Base-by-base conservation (phyloP, 345 rosid species). In the Arabis hirsuta region DNA sequence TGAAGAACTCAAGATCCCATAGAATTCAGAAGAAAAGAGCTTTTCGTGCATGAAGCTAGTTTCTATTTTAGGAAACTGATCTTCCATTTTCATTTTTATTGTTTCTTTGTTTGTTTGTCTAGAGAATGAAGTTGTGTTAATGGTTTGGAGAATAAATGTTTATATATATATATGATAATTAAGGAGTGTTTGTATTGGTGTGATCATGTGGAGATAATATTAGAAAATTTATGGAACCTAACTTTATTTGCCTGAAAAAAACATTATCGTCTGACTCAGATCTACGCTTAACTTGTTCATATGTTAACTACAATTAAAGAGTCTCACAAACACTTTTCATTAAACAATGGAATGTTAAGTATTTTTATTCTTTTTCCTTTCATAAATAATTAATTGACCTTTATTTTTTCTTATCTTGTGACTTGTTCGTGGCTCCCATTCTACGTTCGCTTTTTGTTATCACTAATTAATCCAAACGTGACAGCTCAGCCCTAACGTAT, bases 371-470 rank as follows among this genome's bases (percentile, higher is more conserved):
- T 34, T 55, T 39, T 62, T 45, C 12, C 52, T 39, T 55, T 32
- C 7, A 53, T 34, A 61, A 73, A 61, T 58, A 74, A 27, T 10
- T 64, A 56, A 64, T 62, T 76, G 59, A 56, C 62, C 55, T 70
- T 70, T 56, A 41, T 50, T 63, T 76, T 70, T 61, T n/a, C 60
- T 60, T 68, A 73, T 70, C 81, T 53, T 67, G 70, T 43, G 56
- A 78, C 72, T 73, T 64, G 71, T 82, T 84, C 79, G 83, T 83
- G 88, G 84, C 72, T 61, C 44, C 86, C 87, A 88, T 81, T 80
- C 67, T 67, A 68, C 74, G 69, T 61, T 75, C 74, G 38, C 69
- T 52, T 43, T 81, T 72, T 73, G 51, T 55, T 55, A 58, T 57
- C 11, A 9, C 44, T 60, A 51, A 66, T 79, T 79, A 81, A 81